Evolutionary conservation across 768 basidiomycete species (phyloP), one percentile per base, ranked within the genome.

Genomic region (Hemileccinum impolitum): DNA sequence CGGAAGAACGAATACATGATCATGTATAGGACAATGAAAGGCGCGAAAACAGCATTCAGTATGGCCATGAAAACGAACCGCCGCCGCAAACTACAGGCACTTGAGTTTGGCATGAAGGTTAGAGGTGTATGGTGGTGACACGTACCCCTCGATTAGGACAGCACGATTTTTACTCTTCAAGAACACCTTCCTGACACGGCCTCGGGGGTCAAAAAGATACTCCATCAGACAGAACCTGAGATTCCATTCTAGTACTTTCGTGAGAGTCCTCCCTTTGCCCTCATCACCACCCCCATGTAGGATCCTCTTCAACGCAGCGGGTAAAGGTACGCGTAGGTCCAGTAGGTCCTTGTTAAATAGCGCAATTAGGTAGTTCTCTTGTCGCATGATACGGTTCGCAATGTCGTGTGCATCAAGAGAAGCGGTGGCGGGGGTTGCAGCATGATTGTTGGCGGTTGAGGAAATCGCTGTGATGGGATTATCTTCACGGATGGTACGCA

Each of bases 1-100:
- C 95, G 89, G 77, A 99, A 99, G 78, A 99, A 99, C 1, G 94
- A 98, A 66, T 96, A 99, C 84, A 98, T 90, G 35, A 98, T 70
- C 37, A 97, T 81, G 67, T 99, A 99, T 15, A 94, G 72, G 28
- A 98, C 90, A 60, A 99, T 98, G 71, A 98, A 95, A 0, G 96
- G 96, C 1, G 90, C 91, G 56, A 98, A 95, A 10, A 94, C 81
- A 3, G 91, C 94, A 58, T 99, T 99, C 47, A 99, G 66, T 45
- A 96, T 82, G 12, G 93, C 96, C 90, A 98, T 95, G 66, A 99
- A 95, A 52, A 97, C 84, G 64, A 99, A 90, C 3, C 96, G 81
- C 48, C 90, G 75, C 54, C 76, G 74, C 18, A 99, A 69, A 19
- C 95, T 97, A 62, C 10, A 39, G 23, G 41, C 14, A 36, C 38